Base-by-base conservation (phyloP, 148 eudicot species). In the Persicaria maculosa region DNA sequence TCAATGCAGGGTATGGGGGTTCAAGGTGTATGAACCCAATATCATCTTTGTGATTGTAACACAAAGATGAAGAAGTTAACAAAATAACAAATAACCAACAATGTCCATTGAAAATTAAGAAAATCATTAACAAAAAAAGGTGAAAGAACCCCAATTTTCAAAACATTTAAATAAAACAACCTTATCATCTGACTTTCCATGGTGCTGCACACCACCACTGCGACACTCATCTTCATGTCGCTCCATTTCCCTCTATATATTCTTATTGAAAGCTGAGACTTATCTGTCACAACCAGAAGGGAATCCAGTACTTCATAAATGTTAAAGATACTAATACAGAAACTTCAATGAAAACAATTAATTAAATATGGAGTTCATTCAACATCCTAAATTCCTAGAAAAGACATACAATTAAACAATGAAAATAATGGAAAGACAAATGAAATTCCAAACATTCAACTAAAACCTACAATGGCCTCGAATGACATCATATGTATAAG, bases 151-250 rank as follows among this genome's bases (percentile, higher is more conserved):
- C 40, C 14, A 22, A 20, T 48, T 25, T 43, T 4, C 47, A 74
- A 48, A 40, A 74, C 40, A 31, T 31, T 31, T 31, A 31, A 31
- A 31, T 25, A 74, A 50, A 65, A 82, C 71, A 46, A 87, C 92
- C 89, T 90, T 92, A 25, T 84, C 89, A 73, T 86, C 88, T 78
- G 81, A 87, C 75, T 88, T 90, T 53, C 83, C 87, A 47, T 80
- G 85, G 50, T 80, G 82, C 75, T 86, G 64, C 47, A 36, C 91
- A 72, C 85, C 86, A 40, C 78, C 87, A 81, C 75, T 74, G n/a
- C 80, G 89, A 50, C 83, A 57, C 61, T 83, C 88, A 54, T 83
- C 89, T 72, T 88, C 96, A 64, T 81, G 79, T 16, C 81, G 87
- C 52, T 88, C 89, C 91, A 86, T 88, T 31, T 74, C 74, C 74